Percentiles rank a stretch among this genome's conserved stretches.
These are phyloP conservation scores for Neofusicoccum umdonicola DNA, from an alignment of 2,329 filamentous ascomycete species.

Conservation along the genomic window DNA sequence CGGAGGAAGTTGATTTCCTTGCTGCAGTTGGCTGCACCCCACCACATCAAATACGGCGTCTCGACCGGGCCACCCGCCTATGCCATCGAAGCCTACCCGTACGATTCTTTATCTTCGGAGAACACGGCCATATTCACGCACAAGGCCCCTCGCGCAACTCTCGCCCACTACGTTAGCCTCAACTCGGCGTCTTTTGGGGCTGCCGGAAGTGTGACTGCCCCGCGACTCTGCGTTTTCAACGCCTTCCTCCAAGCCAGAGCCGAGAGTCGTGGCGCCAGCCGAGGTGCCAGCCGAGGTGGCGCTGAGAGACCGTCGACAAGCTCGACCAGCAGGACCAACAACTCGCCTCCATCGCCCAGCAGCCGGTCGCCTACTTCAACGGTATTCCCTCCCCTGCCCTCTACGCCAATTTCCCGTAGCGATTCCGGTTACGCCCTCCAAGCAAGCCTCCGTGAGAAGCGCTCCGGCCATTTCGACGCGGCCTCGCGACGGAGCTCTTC, in stretches of 20 bases:
- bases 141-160: slow-evolving; percentile 64
- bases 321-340: slow-evolving; percentile 34
- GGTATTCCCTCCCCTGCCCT: slow-evolving; percentile 73
- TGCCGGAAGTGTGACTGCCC: slow-evolving; percentile 36
- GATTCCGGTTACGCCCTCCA: slow-evolving; percentile 89
- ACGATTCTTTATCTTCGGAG: slow-evolving; percentile 86
- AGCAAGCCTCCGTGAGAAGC: slow-evolving; percentile 85
- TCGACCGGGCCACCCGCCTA: slow-evolving; percentile 86
- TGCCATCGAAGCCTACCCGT: slow-evolving; percentile 87
- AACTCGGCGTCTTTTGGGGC: slow-evolving; percentile 87
- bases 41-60: slow-evolving; percentile 83
- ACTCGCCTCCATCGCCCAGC: slow-evolving; percentile 57
- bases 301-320: slow-evolving; percentile 67
- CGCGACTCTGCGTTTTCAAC: slow-evolving; percentile 76
- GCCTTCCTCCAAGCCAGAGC: slow-evolving; percentile 77
- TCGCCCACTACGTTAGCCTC: slow-evolving; percentile 83
- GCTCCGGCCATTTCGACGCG: slow-evolving; percentile 87
- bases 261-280: slow-evolving; percentile 52
- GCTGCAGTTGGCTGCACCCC: slow-evolving; percentile 84
- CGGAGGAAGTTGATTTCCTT: slow-evolving; percentile 85
- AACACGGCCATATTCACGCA: slow-evolving; percentile 76
- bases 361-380: slow-evolving; percentile 69
- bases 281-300: slow-evolving; percentile 41
- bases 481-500: slow-evolving; percentile 86
- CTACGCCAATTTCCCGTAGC: slow-evolving; percentile 78